Percentiles rank a stretch among this genome's conserved stretches.
Conservation (phyloP, 495 filamentous ascomycete species). For the Hypoxylon lienhwacheense region DNA sequence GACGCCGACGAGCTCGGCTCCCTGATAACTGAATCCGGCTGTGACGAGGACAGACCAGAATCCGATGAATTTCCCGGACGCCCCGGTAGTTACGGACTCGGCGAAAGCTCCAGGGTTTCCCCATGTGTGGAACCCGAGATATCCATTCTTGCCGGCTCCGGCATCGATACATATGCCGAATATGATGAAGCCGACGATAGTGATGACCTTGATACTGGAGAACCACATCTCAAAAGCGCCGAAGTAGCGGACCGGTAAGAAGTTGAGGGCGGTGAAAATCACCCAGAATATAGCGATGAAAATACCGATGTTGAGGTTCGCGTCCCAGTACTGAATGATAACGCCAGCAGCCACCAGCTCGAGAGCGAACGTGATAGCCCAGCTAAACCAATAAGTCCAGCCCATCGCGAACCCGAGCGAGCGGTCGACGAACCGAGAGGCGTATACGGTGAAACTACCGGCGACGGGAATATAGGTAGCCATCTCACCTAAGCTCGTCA, state of each 20-base stretch:
- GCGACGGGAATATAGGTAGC: slow-evolving; percentile 73
- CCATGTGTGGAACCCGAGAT: slow-evolving; percentile 75
- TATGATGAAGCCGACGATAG: slow-evolving; percentile 69
- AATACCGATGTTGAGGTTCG: slow-evolving; percentile 57
- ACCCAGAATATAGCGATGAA: slow-evolving; percentile 79
- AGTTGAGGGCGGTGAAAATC: slow-evolving; percentile 65
- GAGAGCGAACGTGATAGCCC: slow-evolving; percentile 68
- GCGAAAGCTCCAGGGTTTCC: slow-evolving; percentile 68
- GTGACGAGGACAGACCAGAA: slow-evolving; percentile 53
- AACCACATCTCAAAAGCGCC: slow-evolving; percentile 78
- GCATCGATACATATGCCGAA: slow-evolving; percentile 68
- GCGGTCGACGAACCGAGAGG: slow-evolving; percentile 69
- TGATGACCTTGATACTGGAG: slow-evolving; percentile 73
- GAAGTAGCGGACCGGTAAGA: slow-evolving; percentile 67
- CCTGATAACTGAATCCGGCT: slow-evolving; percentile 53
- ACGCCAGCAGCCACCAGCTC: slow-evolving; percentile 74
- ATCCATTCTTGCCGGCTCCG: slow-evolving; percentile 65
- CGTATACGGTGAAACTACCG: slow-evolving; percentile 75
- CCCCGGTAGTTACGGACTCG: slow-evolving; percentile 49
- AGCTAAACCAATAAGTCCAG: slow-evolving; percentile 61
- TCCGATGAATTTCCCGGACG: slow-evolving; percentile 50
- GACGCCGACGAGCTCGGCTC: slow-evolving; percentile 65
- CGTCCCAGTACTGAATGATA: slow-evolving; percentile 76
- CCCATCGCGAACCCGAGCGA: slow-evolving; percentile 79
- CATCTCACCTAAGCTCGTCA: slow-evolving; percentile 67